phyloP scores from a whole-genome alignment of 805 yeast genomes.

The Yarrowia alimentaria region DNA sequence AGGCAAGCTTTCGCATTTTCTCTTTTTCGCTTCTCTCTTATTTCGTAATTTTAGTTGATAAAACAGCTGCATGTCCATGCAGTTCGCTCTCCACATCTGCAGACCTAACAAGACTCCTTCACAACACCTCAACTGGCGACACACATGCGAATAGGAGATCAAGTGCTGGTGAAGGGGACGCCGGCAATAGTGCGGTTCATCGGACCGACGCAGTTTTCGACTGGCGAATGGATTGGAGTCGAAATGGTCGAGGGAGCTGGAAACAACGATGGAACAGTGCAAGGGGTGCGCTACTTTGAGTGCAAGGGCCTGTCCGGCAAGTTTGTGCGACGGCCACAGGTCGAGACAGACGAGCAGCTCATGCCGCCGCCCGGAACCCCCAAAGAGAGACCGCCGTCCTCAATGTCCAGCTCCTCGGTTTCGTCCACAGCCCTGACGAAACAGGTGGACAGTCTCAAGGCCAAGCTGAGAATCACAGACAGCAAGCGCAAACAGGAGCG shows the following conservation, averaged over 20 bases:
- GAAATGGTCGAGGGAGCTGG: conserved; percentile 83
- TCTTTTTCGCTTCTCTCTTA: no score
- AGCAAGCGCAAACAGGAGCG: conserved; percentile 36
- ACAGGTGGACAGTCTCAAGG: conserved; percentile 34
- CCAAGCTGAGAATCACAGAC: conserved; percentile 34
- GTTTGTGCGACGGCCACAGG: conserved; percentile 66
- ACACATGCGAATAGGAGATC: conserved; percentile 30
- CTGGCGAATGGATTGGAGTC: conserved; percentile 71
- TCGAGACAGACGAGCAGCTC: conserved; percentile 42
- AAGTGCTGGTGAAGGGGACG: conserved; percentile 38
- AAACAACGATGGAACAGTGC: conserved; percentile 75
- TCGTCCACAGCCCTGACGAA: conserved; percentile 11
- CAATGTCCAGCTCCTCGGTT: conserved; percentile 3
- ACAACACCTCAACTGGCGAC: background rate
- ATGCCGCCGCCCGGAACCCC: conserved; percentile 37
- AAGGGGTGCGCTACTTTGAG: conserved; percentile 57
- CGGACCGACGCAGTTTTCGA: conserved; percentile 57
- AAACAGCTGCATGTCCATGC: no score
- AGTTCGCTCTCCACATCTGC: no score
- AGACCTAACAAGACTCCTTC: no score
- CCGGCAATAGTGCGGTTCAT: conserved; percentile 52
- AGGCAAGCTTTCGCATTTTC: no score
- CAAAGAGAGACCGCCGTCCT: background rate
- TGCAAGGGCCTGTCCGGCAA: conserved; percentile 66
- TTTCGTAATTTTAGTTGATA: no score